Conservation (phyloP, 306 rosid genomes). For the Cicer bijugum region DNA sequence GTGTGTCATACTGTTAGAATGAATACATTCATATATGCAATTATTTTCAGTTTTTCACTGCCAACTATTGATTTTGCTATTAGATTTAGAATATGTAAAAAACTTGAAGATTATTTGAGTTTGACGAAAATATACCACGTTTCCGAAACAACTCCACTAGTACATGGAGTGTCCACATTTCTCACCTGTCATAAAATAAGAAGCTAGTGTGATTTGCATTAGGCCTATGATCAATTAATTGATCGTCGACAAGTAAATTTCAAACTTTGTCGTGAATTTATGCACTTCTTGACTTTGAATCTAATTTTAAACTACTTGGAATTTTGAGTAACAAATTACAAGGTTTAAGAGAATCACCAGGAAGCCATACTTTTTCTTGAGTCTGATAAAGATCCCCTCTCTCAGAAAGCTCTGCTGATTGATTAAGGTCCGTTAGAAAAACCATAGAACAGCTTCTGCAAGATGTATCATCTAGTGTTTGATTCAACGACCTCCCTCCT, state of each 20-base stretch:
- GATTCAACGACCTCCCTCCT: conserved; percentile 27
- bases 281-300: no score
- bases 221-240: conserved; percentile 29
- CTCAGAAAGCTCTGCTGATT: conserved; percentile 47
- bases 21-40: conserved; percentile 25
- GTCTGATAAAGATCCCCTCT: conserved; percentile 38
- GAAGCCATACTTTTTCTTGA: conserved; percentile 53
- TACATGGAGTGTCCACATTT: conserved; percentile 38
- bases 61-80: conserved; percentile 8
- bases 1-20: conserved; percentile 49
- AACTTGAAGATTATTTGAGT: conserved; percentile 20
- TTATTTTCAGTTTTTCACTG: not conserved
- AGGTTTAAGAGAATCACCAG: conserved; percentile 36
- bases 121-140: conserved; percentile 54
- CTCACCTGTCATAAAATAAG: conserved; percentile 51
- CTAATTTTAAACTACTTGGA: not conserved
- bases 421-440: conserved; percentile 51
- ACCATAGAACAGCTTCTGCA: conserved; percentile 43
- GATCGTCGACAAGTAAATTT: conserved; percentile 8
- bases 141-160: conserved; percentile 49
- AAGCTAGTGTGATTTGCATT: conserved; percentile 29
- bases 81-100: conserved; percentile 24
- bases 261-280: not conserved
- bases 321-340: conserved; percentile 33
- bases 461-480: conserved; percentile 40